Evolutionary conservation across 352 stramenopile species (phyloP).

Genomic region (Globisporangium irregulare): DNA sequence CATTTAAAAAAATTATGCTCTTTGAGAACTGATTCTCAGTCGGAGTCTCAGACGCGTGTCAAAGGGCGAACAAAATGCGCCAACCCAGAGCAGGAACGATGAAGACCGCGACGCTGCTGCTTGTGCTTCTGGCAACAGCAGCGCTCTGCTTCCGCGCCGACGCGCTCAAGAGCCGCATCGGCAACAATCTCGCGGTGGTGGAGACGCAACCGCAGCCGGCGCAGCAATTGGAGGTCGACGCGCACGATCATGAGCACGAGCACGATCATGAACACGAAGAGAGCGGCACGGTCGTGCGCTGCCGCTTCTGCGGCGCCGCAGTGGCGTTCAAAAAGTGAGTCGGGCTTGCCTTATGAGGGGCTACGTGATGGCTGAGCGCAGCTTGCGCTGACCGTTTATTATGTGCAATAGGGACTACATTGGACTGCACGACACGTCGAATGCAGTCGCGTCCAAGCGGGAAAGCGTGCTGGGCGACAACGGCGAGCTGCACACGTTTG

Average conservation of each 20-base stretch:
- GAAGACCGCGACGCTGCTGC: background rate
- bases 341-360: background rate
- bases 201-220: background rate
- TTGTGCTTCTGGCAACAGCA: background rate
- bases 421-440: conserved; percentile 68
- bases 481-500: conserved; percentile 71
- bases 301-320: conserved; percentile 70
- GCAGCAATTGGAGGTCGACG: background rate
- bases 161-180: conserved; percentile 6
- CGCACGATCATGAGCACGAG: conserved; percentile 14
- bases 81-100: background rate
- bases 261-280: conserved; percentile 15
- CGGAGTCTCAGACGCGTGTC: too few species aligned
- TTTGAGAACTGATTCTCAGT: too few species aligned
- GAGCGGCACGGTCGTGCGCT: conserved; percentile 51
- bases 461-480: conserved; percentile 49
- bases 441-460: conserved; percentile 50
- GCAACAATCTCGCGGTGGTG: conserved; percentile 10
- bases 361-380: background rate
- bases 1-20: too few species aligned
- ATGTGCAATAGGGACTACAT: conserved; percentile 58
- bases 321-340: conserved; percentile 65
- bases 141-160: background rate
- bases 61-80: background rate
- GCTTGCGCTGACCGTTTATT: background rate